Conservation (phyloP, 768 basidiomycete genomes). For the Leucocoprinus sp. region DNA sequence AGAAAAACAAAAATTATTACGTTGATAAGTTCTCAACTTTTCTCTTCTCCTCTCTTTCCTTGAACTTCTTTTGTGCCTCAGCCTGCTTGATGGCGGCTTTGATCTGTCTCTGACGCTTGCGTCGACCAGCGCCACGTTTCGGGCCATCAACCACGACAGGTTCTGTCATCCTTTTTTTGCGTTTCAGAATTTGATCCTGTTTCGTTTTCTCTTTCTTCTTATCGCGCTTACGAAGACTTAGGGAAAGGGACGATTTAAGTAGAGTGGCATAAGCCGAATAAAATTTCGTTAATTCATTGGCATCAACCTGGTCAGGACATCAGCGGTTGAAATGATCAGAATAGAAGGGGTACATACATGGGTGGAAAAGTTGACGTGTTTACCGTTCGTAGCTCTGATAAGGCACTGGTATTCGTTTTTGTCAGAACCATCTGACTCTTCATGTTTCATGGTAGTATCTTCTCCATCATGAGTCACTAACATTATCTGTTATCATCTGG, state of each 20-base stretch:
- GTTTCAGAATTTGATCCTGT: constrained; percentile 55
- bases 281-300: constrained; percentile 59
- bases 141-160: constrained; percentile 63
- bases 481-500: neutral
- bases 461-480: constrained; percentile 66
- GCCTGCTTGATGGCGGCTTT: constrained; percentile 66
- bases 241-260: constrained; percentile 70
- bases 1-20: too few species aligned
- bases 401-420: constrained; percentile 78
- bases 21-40: constrained; percentile 16
- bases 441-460: constrained; percentile 45
- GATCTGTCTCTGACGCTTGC: constrained; percentile 61
- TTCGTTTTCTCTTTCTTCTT: constrained; percentile 85
- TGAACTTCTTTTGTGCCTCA: constrained; percentile 52
- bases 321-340: neutral
- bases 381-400: constrained; percentile 69
- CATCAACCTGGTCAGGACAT: constrained; percentile 37
- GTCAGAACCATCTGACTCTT: constrained; percentile 27
- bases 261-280: constrained; percentile 67
- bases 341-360: constrained; percentile 24
- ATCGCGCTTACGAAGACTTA: constrained; percentile 80
- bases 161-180: constrained; percentile 69
- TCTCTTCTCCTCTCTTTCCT: constrained; percentile 48
- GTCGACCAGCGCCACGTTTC: constrained; percentile 68
- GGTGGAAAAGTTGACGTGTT: constrained; percentile 63